Percentiles rank a stretch among this genome's conserved stretches.
phyloP scores from a whole-genome alignment of 495 filamentous ascomycete genomes.

The Aspergillus sparsus region DNA sequence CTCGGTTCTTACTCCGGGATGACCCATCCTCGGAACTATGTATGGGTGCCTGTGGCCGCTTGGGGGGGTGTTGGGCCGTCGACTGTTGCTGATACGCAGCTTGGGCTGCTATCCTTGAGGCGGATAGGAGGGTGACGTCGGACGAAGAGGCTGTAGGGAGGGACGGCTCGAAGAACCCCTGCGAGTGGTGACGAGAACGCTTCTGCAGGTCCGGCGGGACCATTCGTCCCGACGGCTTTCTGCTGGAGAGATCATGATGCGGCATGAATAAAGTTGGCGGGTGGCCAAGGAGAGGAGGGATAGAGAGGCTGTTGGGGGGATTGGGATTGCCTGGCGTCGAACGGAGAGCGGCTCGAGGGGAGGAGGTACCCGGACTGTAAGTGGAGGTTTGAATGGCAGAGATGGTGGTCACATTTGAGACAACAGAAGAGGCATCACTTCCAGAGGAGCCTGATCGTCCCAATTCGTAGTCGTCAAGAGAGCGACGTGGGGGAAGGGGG shows the following conservation, averaged over 20 bases:
- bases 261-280: constrained; percentile 40
- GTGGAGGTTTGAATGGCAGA: constrained; percentile 35
- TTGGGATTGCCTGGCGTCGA: constrained; percentile 26
- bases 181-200: constrained; percentile 66
- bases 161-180: constrained; percentile 87
- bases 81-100: constrained; percentile 61
- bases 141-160: constrained; percentile 67
- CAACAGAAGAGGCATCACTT: constrained; percentile 51
- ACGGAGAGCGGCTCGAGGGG: constrained; percentile 42
- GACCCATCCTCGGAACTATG: constrained; percentile 47
- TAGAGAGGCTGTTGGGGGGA: constrained; percentile 25
- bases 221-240: constrained; percentile 44
- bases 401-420: constrained; percentile 52
- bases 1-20: constrained; percentile 35
- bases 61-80: constrained; percentile 53
- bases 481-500: constrained; percentile 27
- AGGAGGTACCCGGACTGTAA: constrained; percentile 30
- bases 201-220: constrained; percentile 40
- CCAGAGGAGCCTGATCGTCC: constrained; percentile 49
- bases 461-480: constrained; percentile 40
- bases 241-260: constrained; percentile 40
- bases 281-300: constrained; percentile 29
- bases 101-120: constrained; percentile 89
- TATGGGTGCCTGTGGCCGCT: constrained; percentile 67
- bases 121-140: constrained; percentile 56